A percentile compares a stretch with the other conserved stretches of the same genome.
These are phyloP conservation scores for Thelonectria discophora DNA, from an alignment of 2,329 filamentous ascomycete species.

Conservation along the genomic window DNA sequence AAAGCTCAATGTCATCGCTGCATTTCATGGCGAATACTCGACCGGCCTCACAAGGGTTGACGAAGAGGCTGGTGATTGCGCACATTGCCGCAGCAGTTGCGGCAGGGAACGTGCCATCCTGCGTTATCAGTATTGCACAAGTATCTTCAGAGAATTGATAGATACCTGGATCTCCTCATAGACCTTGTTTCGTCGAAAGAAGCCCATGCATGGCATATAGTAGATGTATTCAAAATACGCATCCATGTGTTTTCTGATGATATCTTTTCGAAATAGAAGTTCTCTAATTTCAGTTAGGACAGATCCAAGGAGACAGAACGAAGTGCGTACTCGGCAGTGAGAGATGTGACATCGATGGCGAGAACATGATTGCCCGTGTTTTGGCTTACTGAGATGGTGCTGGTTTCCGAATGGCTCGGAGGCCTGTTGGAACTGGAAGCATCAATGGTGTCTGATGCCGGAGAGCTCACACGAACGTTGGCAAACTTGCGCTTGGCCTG, in stretches of 20 bases:
- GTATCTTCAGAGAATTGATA: neutral
- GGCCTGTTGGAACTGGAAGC: constrained; percentile 17
- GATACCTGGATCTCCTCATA: constrained; percentile 49
- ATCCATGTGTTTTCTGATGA: constrained; percentile 50
- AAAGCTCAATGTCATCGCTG: constrained; percentile 50
- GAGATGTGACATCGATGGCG: constrained; percentile 35
- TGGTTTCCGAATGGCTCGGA: constrained; percentile 26
- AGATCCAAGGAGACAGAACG: neutral
- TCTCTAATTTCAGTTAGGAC: constrained; percentile 38
- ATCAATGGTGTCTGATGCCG: constrained; percentile 18
- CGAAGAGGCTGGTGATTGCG: constrained; percentile 49
- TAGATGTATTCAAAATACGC: constrained; percentile 52
- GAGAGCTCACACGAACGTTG: constrained; percentile 42
- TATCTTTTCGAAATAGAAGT: constrained; percentile 46
- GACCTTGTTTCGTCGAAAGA: constrained; percentile 48
- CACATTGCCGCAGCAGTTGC: constrained; percentile 51
- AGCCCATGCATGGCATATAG: constrained; percentile 51
- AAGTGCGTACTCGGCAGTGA: constrained; percentile 44
- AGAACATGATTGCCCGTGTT: constrained; percentile 31
- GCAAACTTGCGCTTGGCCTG: constrained; percentile 51
- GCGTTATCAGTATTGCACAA: neutral
- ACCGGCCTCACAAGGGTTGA: constrained; percentile 45
- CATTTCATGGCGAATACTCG: constrained; percentile 51
- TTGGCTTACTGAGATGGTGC: constrained; percentile 33
- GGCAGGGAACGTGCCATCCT: constrained; percentile 48